Percentiles rank a stretch among this genome's conserved stretches.
Conservation (phyloP, 257 asterid genomes). For the Lavandula angustifolia region DNA sequence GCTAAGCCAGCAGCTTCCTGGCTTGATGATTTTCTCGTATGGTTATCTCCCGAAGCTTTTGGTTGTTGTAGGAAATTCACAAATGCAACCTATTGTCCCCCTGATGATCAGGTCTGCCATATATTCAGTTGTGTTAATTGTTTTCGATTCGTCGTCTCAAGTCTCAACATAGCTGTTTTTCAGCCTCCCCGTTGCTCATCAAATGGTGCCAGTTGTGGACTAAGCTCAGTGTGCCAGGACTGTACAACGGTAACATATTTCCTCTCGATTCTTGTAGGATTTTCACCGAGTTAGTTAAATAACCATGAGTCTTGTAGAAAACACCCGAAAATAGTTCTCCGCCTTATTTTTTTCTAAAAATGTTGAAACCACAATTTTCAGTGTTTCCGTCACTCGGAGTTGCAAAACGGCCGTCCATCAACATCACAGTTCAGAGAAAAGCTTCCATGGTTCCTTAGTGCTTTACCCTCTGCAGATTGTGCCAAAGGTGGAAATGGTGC, state of each 20-base stretch:
- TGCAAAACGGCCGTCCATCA: slow-evolving; percentile 81
- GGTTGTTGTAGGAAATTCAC: slow-evolving; percentile 96
- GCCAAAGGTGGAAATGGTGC: slow-evolving; percentile 99
- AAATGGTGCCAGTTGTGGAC: slow-evolving; percentile 63
- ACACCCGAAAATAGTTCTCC: too few species aligned
- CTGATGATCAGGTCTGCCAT: slow-evolving; percentile 98
- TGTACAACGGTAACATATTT: slow-evolving; percentile 82
- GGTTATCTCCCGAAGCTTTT: slow-evolving; percentile 98
- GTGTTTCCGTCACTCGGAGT: slow-evolving; percentile 94
- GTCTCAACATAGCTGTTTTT: too few species aligned
- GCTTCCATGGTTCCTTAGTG: slow-evolving; percentile 95
- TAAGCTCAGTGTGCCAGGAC: slow-evolving; percentile 70
- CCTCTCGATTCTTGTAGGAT: not conserved
- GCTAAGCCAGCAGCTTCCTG: slow-evolving; percentile 99
- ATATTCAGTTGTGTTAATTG: too few species aligned
- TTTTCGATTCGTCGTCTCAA: not conserved
- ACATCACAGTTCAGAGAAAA: slow-evolving; percentile 78
- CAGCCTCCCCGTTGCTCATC: slow-evolving; percentile 97
- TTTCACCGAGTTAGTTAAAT: too few species aligned
- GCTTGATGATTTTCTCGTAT: slow-evolving; percentile 98
- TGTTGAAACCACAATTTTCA: slow-evolving; percentile 37
- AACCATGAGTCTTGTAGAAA: too few species aligned
- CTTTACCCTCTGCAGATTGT: slow-evolving; percentile 94
- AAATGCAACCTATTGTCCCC: slow-evolving; percentile 87
- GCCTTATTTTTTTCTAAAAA: too few species aligned